phyloP scores from a whole-genome alignment of 2,329 filamentous ascomycete genomes.

The Trichoderma endophyticum region DNA sequence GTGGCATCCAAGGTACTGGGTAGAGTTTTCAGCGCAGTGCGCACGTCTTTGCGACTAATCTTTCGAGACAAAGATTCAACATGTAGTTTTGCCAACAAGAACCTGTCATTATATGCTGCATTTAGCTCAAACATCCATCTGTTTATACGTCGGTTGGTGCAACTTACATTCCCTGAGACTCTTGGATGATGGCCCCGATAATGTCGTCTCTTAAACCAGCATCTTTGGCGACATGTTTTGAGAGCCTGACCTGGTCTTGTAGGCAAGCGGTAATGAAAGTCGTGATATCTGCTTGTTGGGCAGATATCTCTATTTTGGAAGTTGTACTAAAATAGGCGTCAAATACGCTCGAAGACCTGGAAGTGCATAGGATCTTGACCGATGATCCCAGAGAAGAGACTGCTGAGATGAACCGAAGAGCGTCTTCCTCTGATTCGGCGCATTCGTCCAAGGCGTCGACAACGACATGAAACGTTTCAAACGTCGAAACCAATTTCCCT shows the following conservation, averaged over 20 bases:
- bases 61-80: background rate
- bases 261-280: background rate
- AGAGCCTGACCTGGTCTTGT: background rate
- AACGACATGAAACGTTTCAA: background rate
- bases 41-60: background rate
- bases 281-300: background rate
- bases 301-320: background rate
- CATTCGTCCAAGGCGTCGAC: background rate
- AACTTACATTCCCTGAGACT: slow-evolving; percentile 3
- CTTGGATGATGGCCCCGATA: background rate
- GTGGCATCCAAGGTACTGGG: background rate
- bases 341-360: background rate
- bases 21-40: background rate
- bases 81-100: background rate
- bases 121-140: background rate
- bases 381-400: background rate
- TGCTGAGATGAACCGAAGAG: background rate
- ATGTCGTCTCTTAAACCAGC: background rate
- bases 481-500: background rate
- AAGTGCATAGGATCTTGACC: background rate
- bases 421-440: background rate
- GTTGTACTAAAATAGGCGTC: background rate
- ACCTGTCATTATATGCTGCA: background rate
- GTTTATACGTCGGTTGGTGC: no score
- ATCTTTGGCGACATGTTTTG: background rate